Evolutionary conservation across 306 rosid species (phyloP).

Genomic region (Ammopiptanthus mongolicus): DNA sequence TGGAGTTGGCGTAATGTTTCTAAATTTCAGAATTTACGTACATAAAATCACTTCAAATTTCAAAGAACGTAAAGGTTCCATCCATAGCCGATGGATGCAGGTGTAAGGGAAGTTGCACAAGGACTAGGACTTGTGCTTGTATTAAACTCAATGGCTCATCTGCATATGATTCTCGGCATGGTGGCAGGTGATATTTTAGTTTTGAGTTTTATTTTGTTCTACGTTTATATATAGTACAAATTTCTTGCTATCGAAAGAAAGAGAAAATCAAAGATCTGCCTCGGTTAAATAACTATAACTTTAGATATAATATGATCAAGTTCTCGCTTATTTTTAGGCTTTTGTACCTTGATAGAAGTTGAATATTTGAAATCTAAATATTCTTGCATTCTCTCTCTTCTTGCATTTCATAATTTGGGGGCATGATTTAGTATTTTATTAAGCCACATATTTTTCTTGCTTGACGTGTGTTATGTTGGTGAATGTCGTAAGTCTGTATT

Average conservation of each 20-base stretch:
- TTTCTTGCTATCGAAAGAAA: no score
- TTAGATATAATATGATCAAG: neutral
- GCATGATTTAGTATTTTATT: neutral
- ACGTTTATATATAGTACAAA: neutral
- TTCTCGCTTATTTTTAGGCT: neutral
- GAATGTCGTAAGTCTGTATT: neutral
- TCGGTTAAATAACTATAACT: neutral
- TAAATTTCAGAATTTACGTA: constrained; percentile 11
- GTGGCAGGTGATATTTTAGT: constrained; percentile 3
- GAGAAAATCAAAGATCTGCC: neutral
- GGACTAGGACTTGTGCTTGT: neutral
- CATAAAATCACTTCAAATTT: neutral
- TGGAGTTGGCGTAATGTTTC: neutral
- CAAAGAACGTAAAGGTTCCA: neutral
- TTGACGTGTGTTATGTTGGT: neutral
- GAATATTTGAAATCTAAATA: neutral
- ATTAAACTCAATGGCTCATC: neutral
- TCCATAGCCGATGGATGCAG: neutral
- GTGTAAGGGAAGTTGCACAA: neutral
- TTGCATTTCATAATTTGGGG: neutral
- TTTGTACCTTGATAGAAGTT: neutral
- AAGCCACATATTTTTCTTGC: neutral
- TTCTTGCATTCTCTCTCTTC: neutral
- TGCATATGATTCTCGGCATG: neutral
- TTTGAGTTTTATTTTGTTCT: neutral